Conservation (phyloP, 2,329 filamentous ascomycete species). For the Colletotrichum costaricense region DNA sequence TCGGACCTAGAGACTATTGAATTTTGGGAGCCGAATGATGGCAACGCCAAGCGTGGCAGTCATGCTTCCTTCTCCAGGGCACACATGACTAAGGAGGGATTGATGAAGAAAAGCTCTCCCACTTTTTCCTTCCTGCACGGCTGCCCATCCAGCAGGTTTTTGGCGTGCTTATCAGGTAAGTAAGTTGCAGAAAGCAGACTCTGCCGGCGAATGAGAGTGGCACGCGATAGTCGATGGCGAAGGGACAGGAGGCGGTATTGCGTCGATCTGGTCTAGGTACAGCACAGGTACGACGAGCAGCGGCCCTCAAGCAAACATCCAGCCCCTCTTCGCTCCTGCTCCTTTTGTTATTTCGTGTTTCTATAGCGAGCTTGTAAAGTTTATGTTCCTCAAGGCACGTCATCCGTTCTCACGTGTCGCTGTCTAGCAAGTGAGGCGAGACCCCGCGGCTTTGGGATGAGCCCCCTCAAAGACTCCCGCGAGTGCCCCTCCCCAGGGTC, state of each 20-base stretch:
- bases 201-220: slow-evolving; percentile 26
- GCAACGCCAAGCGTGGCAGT: neutral
- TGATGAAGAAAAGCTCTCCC: slow-evolving; percentile 20
- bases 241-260: slow-evolving; percentile 1
- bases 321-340: neutral
- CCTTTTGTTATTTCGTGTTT: neutral
- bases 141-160: slow-evolving; percentile 36
- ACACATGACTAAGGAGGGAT: neutral
- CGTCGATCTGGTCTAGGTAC: slow-evolving; percentile 16
- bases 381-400: neutral
- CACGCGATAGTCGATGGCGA: neutral
- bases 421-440: neutral
- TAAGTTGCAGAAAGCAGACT: slow-evolving; percentile 30
- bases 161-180: slow-evolving; percentile 32
- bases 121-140: slow-evolving; percentile 34
- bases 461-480: neutral
- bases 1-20: neutral
- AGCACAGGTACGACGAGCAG: slow-evolving; percentile 1
- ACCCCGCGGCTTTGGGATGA: neutral
- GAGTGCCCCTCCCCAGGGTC: neutral
- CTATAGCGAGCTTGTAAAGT: slow-evolving; percentile 1
- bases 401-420: slow-evolving; percentile 24
- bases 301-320: neutral
- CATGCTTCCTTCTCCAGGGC: neutral
- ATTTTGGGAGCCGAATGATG: neutral